These are phyloP conservation scores for Mycena epipterygia DNA, from an alignment of 768 basidiomycete species.

Conservation along the genomic window DNA sequence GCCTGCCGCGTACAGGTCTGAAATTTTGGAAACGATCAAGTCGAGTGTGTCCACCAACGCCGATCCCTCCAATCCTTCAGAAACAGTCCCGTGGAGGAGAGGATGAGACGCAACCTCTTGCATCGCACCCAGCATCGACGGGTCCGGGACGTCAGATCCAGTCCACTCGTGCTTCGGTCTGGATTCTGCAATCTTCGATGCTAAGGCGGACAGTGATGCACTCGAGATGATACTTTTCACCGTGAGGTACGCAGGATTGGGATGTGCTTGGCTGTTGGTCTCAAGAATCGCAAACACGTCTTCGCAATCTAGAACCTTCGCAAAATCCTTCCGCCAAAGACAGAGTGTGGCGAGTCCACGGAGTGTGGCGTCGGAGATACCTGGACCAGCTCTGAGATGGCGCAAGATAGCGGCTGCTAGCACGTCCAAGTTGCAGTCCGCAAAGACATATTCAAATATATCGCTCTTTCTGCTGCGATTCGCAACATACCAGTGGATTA, in stretches of 20 bases:
- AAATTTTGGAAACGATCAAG: neutral
- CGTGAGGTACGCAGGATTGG: neutral
- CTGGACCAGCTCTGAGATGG: neutral
- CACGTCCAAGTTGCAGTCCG: neutral
- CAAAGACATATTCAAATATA: neutral
- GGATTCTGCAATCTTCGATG: neutral
- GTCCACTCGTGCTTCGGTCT: neutral
- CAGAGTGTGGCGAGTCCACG: neutral
- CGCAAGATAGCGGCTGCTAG: neutral
- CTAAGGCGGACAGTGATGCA: neutral
- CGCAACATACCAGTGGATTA: slow-evolving; percentile 15
- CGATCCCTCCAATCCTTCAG: neutral
- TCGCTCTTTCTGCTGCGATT: neutral
- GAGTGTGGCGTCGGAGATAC: neutral
- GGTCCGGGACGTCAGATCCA: neutral
- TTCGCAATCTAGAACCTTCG: neutral
- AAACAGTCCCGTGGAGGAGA: neutral
- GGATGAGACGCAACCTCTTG: neutral
- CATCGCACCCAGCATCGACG: neutral
- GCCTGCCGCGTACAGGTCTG: neutral
- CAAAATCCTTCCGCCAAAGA: neutral
- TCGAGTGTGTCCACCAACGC: neutral
- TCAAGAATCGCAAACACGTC: neutral
- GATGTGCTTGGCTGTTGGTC: neutral
- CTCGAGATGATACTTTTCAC: neutral